These are phyloP conservation scores for Strobilomyces dryophilus DNA, from an alignment of 768 basidiomycete genomes.

Conservation along the genomic window DNA sequence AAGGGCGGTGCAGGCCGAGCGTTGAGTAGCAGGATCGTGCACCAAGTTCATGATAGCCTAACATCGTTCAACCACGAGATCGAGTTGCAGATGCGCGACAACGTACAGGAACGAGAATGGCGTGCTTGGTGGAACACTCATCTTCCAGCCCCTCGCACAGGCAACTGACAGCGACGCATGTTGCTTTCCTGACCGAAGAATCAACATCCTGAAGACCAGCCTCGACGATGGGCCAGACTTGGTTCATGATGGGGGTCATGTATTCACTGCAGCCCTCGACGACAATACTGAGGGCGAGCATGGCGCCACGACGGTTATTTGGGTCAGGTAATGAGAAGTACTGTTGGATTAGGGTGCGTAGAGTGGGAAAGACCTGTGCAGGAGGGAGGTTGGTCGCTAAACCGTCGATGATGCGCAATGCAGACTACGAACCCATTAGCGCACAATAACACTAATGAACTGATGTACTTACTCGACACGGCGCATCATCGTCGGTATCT, in stretches of 20 bases:
- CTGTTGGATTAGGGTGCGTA: slow-evolving; percentile 75
- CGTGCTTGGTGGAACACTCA: slow-evolving; percentile 81
- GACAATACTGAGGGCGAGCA: slow-evolving; percentile 91
- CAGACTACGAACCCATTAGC: slow-evolving; percentile 51
- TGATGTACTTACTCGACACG: slow-evolving; percentile 68
- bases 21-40: slow-evolving; percentile 81
- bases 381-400: slow-evolving; percentile 92
- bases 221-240: slow-evolving; percentile 94
- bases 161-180: slow-evolving; percentile 94
- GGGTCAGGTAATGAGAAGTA: slow-evolving; percentile 84
- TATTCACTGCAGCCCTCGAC: slow-evolving; percentile 98
- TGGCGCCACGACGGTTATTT: slow-evolving; percentile 79
- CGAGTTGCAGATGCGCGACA: neutral
- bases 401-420: slow-evolving; percentile 90
- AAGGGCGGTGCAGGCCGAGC: slow-evolving; percentile 92
- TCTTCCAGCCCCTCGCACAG: slow-evolving; percentile 97
- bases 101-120: slow-evolving; percentile 78
- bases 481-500: slow-evolving; percentile 90
- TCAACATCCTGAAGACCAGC: slow-evolving; percentile 82
- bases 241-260: slow-evolving; percentile 88
- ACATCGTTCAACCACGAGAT: neutral
- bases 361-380: slow-evolving; percentile 90
- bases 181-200: slow-evolving; percentile 85
- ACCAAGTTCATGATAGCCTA: slow-evolving; percentile 90
- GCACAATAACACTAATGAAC: neutral